Percentiles rank a stretch among this genome's conserved stretches.
These are phyloP conservation scores for Casuarina equisetifolia DNA, from an alignment of 306 rosid genomes.

Conservation along the genomic window DNA sequence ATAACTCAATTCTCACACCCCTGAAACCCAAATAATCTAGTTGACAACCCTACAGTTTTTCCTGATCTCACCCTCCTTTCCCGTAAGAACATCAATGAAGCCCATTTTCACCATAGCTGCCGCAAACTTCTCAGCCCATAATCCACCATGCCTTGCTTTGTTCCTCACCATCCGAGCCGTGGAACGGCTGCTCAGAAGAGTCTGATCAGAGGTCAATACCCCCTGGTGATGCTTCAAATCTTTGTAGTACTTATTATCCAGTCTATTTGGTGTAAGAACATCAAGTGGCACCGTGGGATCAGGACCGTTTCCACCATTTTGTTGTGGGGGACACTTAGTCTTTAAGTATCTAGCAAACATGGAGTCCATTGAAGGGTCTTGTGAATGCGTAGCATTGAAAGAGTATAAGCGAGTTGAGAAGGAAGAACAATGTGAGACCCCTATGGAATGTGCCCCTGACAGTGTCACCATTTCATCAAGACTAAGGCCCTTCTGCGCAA, in stretches of 20 bases:
- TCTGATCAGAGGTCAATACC: slow-evolving; percentile 16
- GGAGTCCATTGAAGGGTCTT: slow-evolving; percentile 27
- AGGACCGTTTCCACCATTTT: not conserved
- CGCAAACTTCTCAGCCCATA: slow-evolving; percentile 12
- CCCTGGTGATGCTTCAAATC: slow-evolving; percentile 12
- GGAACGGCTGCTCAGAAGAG: slow-evolving; percentile 11
- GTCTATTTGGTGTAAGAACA: slow-evolving; percentile 4
- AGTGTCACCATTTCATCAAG: slow-evolving; percentile 22
- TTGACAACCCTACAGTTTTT: slow-evolving; percentile 3
- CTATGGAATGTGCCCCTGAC: slow-evolving; percentile 18
- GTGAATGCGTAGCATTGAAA: slow-evolving; percentile 12
- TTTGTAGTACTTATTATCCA: slow-evolving; percentile 7
- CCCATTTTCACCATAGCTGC: slow-evolving; percentile 28
- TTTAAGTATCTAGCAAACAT: slow-evolving; percentile 7
- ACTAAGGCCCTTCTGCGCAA: slow-evolving; percentile 5
- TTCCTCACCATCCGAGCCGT: not conserved
- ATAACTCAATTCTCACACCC: not conserved
- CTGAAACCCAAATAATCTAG: not conserved
- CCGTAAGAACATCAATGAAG: slow-evolving; percentile 3
- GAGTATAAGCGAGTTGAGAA: not conserved
- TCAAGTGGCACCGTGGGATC: slow-evolving; percentile 11
- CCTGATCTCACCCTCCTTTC: slow-evolving; percentile 18
- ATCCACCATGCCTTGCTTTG: not conserved
- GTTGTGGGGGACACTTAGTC: slow-evolving; percentile 10
- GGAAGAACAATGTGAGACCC: slow-evolving; percentile 11